Conservation (phyloP, 352 stramenopile genomes). For the Peronospora farinosa region DNA sequence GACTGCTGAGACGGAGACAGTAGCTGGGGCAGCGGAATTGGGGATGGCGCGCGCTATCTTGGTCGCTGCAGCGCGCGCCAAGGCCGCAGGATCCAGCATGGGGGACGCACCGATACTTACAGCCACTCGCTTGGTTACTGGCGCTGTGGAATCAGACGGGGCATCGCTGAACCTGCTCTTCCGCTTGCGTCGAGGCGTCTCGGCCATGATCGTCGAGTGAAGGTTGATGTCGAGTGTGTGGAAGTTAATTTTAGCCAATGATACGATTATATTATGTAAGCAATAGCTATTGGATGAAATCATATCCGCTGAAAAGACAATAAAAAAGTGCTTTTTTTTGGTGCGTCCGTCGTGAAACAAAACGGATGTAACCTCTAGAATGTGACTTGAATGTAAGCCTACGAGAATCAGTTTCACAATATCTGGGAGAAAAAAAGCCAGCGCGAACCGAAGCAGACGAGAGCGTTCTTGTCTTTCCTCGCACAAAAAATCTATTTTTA, state of each 20-base stretch:
- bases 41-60: conserved; percentile 70
- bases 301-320: too few relatives aligned
- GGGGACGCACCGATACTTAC: background rate
- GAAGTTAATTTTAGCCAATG: conserved; percentile 5
- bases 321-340: too few relatives aligned
- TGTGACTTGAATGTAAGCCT: background rate
- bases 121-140: conserved; percentile 14
- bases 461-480: background rate
- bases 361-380: background rate
- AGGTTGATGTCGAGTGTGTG: background rate
- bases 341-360: too few relatives aligned
- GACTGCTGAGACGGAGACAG: background rate
- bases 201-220: conserved; percentile 16
- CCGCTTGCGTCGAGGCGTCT: conserved; percentile 53
- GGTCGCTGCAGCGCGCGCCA: conserved; percentile 61
- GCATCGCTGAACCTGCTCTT: conserved; percentile 82
- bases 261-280: background rate
- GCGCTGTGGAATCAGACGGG: conserved; percentile 17
- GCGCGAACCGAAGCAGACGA: background rate
- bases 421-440: conserved; percentile 14
- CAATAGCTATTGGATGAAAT: background rate
- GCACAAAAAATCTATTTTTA: conserved; percentile 4
- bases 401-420: background rate
- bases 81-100: conserved; percentile 42
- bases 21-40: conserved; percentile 6